Evolutionary conservation across 179 eudicot species (phyloP).

Genomic region (Pouteria campechiana): DNA sequence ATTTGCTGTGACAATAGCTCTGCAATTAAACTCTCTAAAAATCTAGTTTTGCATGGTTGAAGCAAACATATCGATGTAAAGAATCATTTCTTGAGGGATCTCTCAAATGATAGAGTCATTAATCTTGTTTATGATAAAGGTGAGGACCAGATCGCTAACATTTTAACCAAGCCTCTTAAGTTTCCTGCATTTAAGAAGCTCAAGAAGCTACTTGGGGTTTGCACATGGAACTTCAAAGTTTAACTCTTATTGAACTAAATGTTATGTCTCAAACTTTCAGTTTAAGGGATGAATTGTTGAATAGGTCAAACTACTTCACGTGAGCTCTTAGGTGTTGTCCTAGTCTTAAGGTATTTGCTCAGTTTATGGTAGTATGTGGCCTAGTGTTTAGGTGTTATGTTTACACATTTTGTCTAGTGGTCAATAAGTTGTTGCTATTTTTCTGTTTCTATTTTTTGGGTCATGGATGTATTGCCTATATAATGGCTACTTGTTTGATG

Average conservation of each 20-base stretch:
- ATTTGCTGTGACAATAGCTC: slow-evolving; percentile 6
- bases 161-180: neutral
- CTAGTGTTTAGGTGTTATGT: no score
- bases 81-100: neutral
- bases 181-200: neutral
- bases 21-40: slow-evolving; percentile 4
- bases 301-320: no score
- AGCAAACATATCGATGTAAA: slow-evolving; percentile 4
- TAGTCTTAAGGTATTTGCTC: no score
- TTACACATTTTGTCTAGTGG: no score
- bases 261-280: neutral
- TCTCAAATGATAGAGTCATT: neutral
- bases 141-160: slow-evolving; percentile 7
- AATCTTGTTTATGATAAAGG: neutral
- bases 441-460: no score
- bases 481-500: no score
- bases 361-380: no score
- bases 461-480: no score
- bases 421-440: no score
- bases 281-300: neutral
- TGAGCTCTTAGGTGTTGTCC: no score
- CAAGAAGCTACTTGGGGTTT: neutral
- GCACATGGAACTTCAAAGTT: neutral
- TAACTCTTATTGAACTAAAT: neutral
- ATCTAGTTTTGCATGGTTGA: slow-evolving; percentile 2